Base-by-base conservation (phyloP, 805 yeast species). In the Torulaspora quercuum region DNA sequence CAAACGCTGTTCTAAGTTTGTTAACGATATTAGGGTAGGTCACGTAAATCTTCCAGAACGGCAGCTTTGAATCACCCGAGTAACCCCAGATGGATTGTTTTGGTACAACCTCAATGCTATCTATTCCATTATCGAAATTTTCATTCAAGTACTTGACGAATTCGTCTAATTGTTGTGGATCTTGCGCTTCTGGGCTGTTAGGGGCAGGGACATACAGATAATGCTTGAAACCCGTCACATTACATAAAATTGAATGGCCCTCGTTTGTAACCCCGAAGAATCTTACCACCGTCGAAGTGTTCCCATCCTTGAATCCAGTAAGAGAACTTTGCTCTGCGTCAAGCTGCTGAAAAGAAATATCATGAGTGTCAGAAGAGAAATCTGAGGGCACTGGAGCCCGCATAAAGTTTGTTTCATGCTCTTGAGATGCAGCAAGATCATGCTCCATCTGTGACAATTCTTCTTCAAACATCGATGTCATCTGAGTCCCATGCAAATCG, bases 81-180 rank as follows among this genome's bases (percentile, higher is more conserved):
- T 73, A 92, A 7, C 97, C 97, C 97, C 97, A 90, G 40, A 92
- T 80, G 7, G 94, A 82, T 57, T 90, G 95, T 50, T 86, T 87
- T 53, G 72, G 60, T 4, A 61, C 68, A 9, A 89, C 68, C 41
- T 84, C 87, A 13, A 90, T 67, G 13, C 72, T 72, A 42, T 75
- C 71, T 7, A 87, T 69, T n/a, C 82, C 81, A 35, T 68, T 69
- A 41, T 73, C 80, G 40, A 50, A 63, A 51, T 66, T 46, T 48
- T 61, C 61, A 45, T 68, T 65, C 42, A 83, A 42, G 52, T 77
- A 66, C 18, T 63, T 57, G 15, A 65, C 49, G 48, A 82, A 72
- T 7, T 62, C 64, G 0, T 55, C 50, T 30, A 84, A 52, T 21
- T 49, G 46, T 10, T 37, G 29, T 9, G 46, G 44, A 35, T 49